Conservation (phyloP, 108 stramenopile genomes). For the Cylindrotheca closterium region DNA sequence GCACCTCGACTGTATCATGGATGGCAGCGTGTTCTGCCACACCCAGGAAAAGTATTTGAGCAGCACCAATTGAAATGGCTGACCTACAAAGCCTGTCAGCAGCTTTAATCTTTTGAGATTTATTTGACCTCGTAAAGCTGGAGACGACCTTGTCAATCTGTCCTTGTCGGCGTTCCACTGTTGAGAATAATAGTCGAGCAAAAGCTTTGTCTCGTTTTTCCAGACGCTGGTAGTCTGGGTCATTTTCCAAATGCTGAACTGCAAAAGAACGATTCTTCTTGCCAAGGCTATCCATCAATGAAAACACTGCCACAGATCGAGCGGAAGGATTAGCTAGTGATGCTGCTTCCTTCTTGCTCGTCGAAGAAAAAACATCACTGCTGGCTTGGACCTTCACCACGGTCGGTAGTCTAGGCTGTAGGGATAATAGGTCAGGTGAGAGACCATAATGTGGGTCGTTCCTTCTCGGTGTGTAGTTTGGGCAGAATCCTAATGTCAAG, state of each 20-base stretch:
- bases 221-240: conserved; percentile 36
- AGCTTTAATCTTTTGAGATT: conserved; percentile 23
- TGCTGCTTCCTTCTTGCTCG: too few species aligned
- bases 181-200: conserved; percentile 65
- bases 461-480: too few species aligned
- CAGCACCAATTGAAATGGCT: conserved; percentile 62
- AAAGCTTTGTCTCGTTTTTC: conserved; percentile 68
- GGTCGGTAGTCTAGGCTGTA: too few species aligned
- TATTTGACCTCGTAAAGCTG: conserved; percentile 10
- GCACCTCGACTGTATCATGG: conserved; percentile 75
- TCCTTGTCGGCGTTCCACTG: conserved; percentile 66
- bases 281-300: conserved; percentile 19
- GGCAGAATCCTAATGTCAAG: too few species aligned
- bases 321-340: background rate
- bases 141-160: conserved; percentile 69
- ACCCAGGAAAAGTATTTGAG: conserved; percentile 71
- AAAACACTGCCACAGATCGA: conserved; percentile 23
- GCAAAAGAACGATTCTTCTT: conserved; percentile 36
- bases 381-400: too few species aligned
- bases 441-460: too few species aligned
- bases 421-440: too few species aligned
- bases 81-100: conserved; percentile 32
- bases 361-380: too few species aligned
- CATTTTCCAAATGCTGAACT: conserved; percentile 47
- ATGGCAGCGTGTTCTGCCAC: conserved; percentile 65